phyloP scores from a whole-genome alignment of 2,329 filamentous ascomycete species.

The Aspergillus sp. region DNA sequence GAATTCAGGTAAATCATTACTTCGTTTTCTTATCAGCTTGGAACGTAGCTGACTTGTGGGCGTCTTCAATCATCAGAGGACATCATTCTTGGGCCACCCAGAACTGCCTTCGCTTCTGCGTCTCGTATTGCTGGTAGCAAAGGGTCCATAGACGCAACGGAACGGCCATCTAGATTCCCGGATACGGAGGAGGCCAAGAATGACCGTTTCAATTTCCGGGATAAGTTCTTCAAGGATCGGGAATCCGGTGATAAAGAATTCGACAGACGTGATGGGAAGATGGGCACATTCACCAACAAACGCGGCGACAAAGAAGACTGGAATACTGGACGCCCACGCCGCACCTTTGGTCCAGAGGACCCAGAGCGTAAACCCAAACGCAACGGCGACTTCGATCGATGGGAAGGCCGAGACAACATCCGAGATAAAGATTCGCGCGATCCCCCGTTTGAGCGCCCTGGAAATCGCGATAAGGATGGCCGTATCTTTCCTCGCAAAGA shows the following conservation, averaged over 20 bases:
- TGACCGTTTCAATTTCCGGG: slow-evolving; percentile 56
- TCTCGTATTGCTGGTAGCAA: slow-evolving; percentile 47
- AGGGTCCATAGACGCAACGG: slow-evolving; percentile 36
- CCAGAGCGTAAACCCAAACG: slow-evolving; percentile 33
- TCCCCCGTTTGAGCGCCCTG: slow-evolving; percentile 33
- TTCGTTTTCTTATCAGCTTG: background rate
- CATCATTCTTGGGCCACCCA: slow-evolving; percentile 75
- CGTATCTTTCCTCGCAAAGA: slow-evolving; percentile 51
- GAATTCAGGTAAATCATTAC: slow-evolving; percentile 36
- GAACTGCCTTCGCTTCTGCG: slow-evolving; percentile 71
- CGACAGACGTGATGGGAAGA: slow-evolving; percentile 32
- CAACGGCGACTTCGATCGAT: slow-evolving; percentile 37
- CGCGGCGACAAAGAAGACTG: slow-evolving; percentile 37
- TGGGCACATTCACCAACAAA: slow-evolving; percentile 24
- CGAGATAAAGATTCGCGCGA: slow-evolving; percentile 52
- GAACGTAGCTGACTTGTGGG: too few species aligned
- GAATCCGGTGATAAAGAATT: slow-evolving; percentile 26
- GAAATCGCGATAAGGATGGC: slow-evolving; percentile 49
- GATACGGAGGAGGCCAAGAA: slow-evolving; percentile 49
- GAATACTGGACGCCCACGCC: slow-evolving; percentile 32
- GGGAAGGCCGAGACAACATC: slow-evolving; percentile 35
- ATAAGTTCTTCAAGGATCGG: slow-evolving; percentile 35
- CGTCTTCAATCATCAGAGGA: slow-evolving; percentile 52
- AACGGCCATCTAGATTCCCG: slow-evolving; percentile 41
- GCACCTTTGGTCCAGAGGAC: slow-evolving; percentile 35